Evolutionary conservation across 352 stramenopile species (phyloP), one percentile per base, ranked within the genome.

Genomic region (Pythium diclinum): DNA sequence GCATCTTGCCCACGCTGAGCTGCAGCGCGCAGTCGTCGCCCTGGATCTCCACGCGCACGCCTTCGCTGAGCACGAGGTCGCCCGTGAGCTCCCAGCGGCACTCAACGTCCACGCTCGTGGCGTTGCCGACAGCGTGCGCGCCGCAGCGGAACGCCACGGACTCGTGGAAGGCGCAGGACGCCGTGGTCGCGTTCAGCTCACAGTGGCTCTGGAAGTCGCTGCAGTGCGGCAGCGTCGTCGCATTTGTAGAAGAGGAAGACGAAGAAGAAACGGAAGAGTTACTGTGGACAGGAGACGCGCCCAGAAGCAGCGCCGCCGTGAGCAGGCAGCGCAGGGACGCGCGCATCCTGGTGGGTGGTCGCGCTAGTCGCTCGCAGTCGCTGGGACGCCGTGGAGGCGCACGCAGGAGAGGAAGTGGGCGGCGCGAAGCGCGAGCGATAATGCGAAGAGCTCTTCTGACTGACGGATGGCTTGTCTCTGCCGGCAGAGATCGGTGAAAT

Each of bases 81-180:
- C 83, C 83, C 6, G 80, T 71, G 51, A 91, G 62, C 59, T 88
- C 81, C 80, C 79, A 89, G 34, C 69, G 74, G n/a, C 83, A 91
- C 3, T 69, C 65, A 30, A 36, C 34, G 30, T 42, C 21, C 17
- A 25, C 8, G 17, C 14, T 48, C 40, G 40, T 48, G 16, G 7
- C 40, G 34, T 40, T 40, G 34, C 9, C 2, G 34, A 14, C 34
- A 0, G 11, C 47, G 17, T 21, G 17, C 5, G 10, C 10, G 13
- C 8, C 38, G 21, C 81, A 91, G 0, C 65, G 57, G 56, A 91
- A 88, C 1, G 68, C 52, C 6, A 83, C 40, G 0, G 81, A 87
- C 46, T 61, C 7, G 0, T 30, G 54, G 61, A 91, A 91, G 51
- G 66, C 61, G 65, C 81, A 91, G 5, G 78, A 85, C 7, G 78